These are phyloP conservation scores for Hirsutella minnesotensis DNA, from an alignment of 2,329 filamentous ascomycete species.

Conservation along the genomic window DNA sequence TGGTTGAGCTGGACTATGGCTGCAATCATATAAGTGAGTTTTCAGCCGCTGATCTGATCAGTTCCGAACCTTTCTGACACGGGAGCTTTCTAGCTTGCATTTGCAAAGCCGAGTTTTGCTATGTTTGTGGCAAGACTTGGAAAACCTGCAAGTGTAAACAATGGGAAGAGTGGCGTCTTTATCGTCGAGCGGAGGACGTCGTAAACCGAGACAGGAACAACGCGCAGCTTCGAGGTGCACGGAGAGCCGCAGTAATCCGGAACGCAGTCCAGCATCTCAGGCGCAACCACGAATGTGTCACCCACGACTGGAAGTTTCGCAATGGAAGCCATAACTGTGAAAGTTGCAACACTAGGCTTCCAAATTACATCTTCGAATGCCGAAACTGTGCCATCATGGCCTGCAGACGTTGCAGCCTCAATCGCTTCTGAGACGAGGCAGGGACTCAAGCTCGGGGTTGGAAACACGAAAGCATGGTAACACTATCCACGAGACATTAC, in stretches of 20 bases:
- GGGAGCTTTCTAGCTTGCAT: slow-evolving; percentile 22
- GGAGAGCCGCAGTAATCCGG: background rate
- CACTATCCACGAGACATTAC: background rate
- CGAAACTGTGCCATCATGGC: slow-evolving; percentile 28
- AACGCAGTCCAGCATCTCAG: background rate
- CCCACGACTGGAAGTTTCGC: background rate
- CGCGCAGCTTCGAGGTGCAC: background rate
- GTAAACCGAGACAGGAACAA: background rate
- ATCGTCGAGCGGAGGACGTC: background rate
- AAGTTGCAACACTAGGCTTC: slow-evolving; percentile 13
- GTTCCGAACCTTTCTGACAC: background rate
- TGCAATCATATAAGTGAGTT: slow-evolving; percentile 47
- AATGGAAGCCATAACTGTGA: background rate
- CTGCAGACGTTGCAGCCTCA: slow-evolving; percentile 28
- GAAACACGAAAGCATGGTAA: too few relatives aligned
- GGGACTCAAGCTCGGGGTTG: too few relatives aligned
- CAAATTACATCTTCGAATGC: slow-evolving; percentile 33
- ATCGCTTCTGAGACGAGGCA: background rate
- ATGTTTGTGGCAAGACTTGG: slow-evolving; percentile 30
- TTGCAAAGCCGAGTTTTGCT: slow-evolving; percentile 38
- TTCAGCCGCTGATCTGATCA: background rate
- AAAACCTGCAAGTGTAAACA: slow-evolving; percentile 23
- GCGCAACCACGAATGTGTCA: background rate
- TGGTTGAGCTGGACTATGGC: slow-evolving; percentile 38
- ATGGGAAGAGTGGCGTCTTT: slow-evolving; percentile 21